These are phyloP conservation scores for Rhynchospora breviuscula DNA, from an alignment of 176 grass and related monocot species.

Conservation along the genomic window DNA sequence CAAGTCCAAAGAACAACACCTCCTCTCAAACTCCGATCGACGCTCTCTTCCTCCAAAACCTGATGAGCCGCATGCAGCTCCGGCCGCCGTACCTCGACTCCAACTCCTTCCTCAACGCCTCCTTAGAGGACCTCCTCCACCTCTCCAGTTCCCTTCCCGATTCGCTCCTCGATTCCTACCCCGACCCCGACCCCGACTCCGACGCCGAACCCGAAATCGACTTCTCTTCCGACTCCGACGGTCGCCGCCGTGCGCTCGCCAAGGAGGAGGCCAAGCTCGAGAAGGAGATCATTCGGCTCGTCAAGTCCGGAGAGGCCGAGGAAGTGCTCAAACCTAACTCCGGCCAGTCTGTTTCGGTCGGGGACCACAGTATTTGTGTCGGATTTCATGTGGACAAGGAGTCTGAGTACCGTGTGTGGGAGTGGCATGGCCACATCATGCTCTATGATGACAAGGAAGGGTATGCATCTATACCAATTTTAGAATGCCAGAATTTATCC, in stretches of 20 bases:
- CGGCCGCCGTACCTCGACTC: slow-evolving; percentile 82
- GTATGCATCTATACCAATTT: neutral
- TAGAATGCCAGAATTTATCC: neutral
- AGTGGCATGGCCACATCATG: slow-evolving; percentile 99
- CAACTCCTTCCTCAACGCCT: slow-evolving; percentile 90
- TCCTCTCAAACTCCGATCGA: slow-evolving; percentile 44
- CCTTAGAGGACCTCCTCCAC: slow-evolving; percentile 82
- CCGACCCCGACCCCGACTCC: slow-evolving; percentile 3
- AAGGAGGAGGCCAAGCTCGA: slow-evolving; percentile 80
- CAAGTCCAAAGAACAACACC: neutral
- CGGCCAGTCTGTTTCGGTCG: slow-evolving; percentile 75
- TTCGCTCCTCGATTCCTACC: slow-evolving; percentile 4
- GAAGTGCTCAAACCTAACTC: slow-evolving; percentile 78
- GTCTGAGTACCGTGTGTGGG: slow-evolving; percentile 87
- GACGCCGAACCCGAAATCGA: slow-evolving; percentile 26
- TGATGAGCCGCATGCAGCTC: slow-evolving; percentile 90
- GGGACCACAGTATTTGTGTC: slow-evolving; percentile 81
- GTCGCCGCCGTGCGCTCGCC: slow-evolving; percentile 37
- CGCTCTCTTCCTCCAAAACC: slow-evolving; percentile 67
- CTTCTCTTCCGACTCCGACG: slow-evolving; percentile 20
- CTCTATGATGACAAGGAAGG: slow-evolving; percentile 87
- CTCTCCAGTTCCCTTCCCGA: slow-evolving; percentile 54
- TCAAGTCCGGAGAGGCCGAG: slow-evolving; percentile 53
- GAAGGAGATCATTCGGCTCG: slow-evolving; percentile 68
- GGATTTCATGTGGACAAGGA: slow-evolving; percentile 70